Evolutionary conservation across 306 rosid genomes (phyloP).

Genomic region (Cucurbita maxima): DNA sequence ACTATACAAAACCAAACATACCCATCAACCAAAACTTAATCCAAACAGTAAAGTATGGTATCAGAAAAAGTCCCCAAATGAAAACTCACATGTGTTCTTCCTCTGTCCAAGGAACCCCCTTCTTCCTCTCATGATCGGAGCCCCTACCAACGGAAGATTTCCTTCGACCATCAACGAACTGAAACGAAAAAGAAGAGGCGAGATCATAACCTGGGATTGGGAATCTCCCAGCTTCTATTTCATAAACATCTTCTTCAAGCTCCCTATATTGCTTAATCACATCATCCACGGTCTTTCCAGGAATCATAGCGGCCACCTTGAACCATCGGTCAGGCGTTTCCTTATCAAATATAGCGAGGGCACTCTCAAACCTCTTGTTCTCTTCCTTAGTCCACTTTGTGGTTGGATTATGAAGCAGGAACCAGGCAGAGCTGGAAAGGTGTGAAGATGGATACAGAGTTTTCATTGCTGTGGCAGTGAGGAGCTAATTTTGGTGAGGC

Average conservation of each 20-base stretch:
- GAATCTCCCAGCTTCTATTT: conserved; percentile 75
- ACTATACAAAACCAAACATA: background rate
- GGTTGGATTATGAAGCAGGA: conserved; percentile 25
- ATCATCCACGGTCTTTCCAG: conserved; percentile 70
- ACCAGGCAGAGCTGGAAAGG: conserved; percentile 32
- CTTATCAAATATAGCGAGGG: conserved; percentile 68
- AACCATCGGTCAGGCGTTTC: conserved; percentile 70
- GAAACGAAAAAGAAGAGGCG: conserved; percentile 50
- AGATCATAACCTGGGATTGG: conserved; percentile 53
- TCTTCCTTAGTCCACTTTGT: conserved; percentile 80
- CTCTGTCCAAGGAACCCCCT: conserved; percentile 59
- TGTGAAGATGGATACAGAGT: conserved; percentile 32
- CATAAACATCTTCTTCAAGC: conserved; percentile 62
- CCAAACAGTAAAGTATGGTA: background rate
- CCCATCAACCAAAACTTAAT: background rate
- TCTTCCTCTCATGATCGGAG: conserved; percentile 76
- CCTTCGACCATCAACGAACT: conserved; percentile 43
- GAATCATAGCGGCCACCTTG: conserved; percentile 64
- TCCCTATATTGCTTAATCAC: conserved; percentile 78
- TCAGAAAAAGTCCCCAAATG: background rate
- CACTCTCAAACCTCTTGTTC: conserved; percentile 81
- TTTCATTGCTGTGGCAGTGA: conserved; percentile 35
- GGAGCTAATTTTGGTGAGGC: conserved; percentile 1
- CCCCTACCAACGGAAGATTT: conserved; percentile 25
- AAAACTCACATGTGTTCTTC: conserved; percentile 72